Evolutionary conservation across 495 filamentous ascomycete species (phyloP), one percentile per base, ranked within the genome.

Genomic region (Platismatia glauca): DNA sequence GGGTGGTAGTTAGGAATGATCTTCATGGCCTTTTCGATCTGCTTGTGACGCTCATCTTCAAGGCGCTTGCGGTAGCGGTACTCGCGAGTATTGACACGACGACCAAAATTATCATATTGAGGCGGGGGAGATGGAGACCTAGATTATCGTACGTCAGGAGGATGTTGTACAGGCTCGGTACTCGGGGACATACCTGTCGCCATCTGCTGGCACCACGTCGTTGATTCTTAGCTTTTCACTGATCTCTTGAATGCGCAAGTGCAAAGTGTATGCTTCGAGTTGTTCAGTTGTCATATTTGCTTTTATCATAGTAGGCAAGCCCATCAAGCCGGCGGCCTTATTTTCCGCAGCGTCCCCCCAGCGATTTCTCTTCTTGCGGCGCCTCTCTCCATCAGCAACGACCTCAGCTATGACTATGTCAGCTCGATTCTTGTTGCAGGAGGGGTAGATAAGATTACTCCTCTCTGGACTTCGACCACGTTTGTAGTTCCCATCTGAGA

Each of bases 151-250:
- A 24, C 22, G n/a, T 53, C 16, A 52, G 50, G 46, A 64, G 22
- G 12, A 44, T 55, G 11, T 22, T 39, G 29, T n/a, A 33, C 20
- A 53, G 50, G 12, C 0, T 48, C 16, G 27, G 12, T 38, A 39
- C 29, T 56, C 16, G 31, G 43, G 27, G 56, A 78, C 84, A 68
- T 81, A 96, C 93, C 93, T 84, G 72, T 97, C 89, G 65, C 91
- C 90, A 78, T 96, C 93, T 69, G 85, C 88, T 38, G 94, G 94
- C 62, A 98, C 91, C 56, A 97, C 92, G 79, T 98, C 94, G 75
- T 96, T 92, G 74, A 98, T 98, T 68, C 90, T 85, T 66, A 98
- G 86, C 81, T 97, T 97, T 78, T 98, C 92, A 72, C 90, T 97
- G 69, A 98, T 98, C 76, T 98, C 94, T 74, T 97, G 91, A 66